Evolutionary conservation across 768 basidiomycete genomes (phyloP), one percentile per base, ranked within the genome.

Genomic region (Suillus alpinus): DNA sequence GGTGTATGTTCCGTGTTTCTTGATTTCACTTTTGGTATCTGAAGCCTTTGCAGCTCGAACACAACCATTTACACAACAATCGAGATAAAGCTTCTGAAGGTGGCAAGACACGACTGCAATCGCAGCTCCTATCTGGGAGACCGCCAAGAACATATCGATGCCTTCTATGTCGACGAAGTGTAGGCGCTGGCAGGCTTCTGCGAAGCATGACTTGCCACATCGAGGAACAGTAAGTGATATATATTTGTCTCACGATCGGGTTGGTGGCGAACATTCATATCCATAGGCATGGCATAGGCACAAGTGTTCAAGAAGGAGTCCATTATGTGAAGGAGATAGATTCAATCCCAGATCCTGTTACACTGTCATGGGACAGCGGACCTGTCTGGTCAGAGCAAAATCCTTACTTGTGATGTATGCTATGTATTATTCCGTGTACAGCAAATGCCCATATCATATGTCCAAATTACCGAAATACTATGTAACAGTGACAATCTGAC

Each of bases 401-500:
- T 7, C 16, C 53, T 18, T 39, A 39, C 32, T 20, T 52, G 51
- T 52, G n/a, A 52, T 13, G 32, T 26, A 16, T 26, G 5, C 23
- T 39, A 39, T 55, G 16, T 16, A 55, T 20, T 39, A 37, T 39
- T 31, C 31, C 18, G 37, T 39, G 26, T 55, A 55, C 26, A 39
- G 10, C 53, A 55, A 8, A 23, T 53, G 20, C 4, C 18, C 46
- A 50, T 36, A 53, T 14, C 20, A 36, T 36, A 36, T 6, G 10
- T 55, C 36, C 36, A 23, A 36, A 23, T 14, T 20, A 53, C 7
- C 7, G 34, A 36, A 23, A 14, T 53, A 9, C 62, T 77, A 93
- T 40, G 95, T 95, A 34, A 96, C 90, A 34, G 87, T 94, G 32
- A 97, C 91, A 62, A 95, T 88, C 61, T 95, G 89, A 0, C 95